Conservation (phyloP, 2,329 filamentous ascomycete genomes). For the Fusarium duplospermum region DNA sequence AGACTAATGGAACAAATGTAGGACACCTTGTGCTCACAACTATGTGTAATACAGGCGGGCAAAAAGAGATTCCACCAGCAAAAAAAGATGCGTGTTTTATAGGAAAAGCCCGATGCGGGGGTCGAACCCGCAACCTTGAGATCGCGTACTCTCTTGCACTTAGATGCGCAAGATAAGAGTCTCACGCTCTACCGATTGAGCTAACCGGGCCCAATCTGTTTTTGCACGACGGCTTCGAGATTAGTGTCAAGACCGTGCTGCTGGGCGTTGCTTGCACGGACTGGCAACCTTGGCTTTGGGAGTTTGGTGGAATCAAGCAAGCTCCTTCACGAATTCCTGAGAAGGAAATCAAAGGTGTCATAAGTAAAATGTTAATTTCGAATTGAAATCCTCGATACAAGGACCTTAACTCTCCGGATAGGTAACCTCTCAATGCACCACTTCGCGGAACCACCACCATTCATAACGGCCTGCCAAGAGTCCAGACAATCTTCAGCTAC, state of each 20-base stretch:
- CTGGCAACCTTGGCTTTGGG: not conserved
- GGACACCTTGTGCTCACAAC: too few relatives aligned
- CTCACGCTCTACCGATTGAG: slow-evolving; percentile 69
- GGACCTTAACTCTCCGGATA: not conserved
- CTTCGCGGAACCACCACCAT: not conserved
- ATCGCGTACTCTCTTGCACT: slow-evolving; percentile 40
- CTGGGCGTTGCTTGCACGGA: not conserved
- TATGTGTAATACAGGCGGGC: too few relatives aligned
- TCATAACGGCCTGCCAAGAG: not conserved
- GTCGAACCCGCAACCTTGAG: slow-evolving; percentile 69
- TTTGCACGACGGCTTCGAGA: not conserved
- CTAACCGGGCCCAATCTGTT: slow-evolving; percentile 34
- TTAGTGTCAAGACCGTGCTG: not conserved
- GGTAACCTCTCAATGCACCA: not conserved
- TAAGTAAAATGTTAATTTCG: not conserved
- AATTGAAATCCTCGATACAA: not conserved
- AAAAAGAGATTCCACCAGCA: not conserved
- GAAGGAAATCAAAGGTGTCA: not conserved
- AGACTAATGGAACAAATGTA: too few relatives aligned
- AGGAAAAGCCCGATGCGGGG: slow-evolving; percentile 52
- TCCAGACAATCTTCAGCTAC: not conserved
- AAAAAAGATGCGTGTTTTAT: not conserved
- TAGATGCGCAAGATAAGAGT: slow-evolving; percentile 59
- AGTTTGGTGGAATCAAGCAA: not conserved
- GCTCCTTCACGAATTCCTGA: not conserved